Evolutionary conservation across 2,329 filamentous ascomycete species (phyloP).

Genomic region (Graphiopsis chlorocephala): DNA sequence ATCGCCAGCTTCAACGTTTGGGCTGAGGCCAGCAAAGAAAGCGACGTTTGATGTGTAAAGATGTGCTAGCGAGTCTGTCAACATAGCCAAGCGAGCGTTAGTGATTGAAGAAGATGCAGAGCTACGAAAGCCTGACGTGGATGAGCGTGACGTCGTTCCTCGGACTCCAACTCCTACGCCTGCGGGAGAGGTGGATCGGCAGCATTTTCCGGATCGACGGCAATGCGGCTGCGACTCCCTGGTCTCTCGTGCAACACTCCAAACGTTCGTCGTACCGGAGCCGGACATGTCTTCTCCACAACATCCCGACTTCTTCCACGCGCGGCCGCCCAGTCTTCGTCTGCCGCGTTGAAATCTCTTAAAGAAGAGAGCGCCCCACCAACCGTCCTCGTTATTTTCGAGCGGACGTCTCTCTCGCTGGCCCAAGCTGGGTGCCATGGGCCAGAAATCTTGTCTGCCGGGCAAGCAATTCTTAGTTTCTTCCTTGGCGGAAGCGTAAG

Average conservation of each 20-base stretch:
- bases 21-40: too few species aligned
- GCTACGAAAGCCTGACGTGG: not conserved
- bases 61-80: too few species aligned
- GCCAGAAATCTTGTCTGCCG: not conserved
- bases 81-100: too few species aligned
- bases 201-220: not conserved
- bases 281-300: not conserved
- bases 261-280: not conserved
- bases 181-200: not conserved
- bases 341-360: not conserved
- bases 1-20: too few species aligned
- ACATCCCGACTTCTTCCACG: not conserved
- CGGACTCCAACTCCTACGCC: not conserved
- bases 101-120: too few species aligned
- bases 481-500: conserved; percentile 7
- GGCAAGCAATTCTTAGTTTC: conserved; percentile 1
- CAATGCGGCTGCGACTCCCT: not conserved
- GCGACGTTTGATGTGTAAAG: too few species aligned
- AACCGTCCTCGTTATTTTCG: not conserved
- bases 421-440: conserved; percentile 1
- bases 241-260: not conserved
- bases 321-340: not conserved
- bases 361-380: not conserved
- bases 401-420: not conserved
- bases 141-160: not conserved